These are phyloP conservation scores for thale cress (Arabidopsis thaliana) DNA, from an alignment of 345 rosid species.

Conservation along the genomic window TAIR10.1 NC_003076.8:2953001-2953500, in stretches of 20 bases:
- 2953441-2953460: background rate
- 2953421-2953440: background rate
- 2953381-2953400: background rate
- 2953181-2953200: conserved; percentile 46
- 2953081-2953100: conserved; percentile 40
- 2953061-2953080: conserved; percentile 47
- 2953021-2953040: conserved; percentile 83
- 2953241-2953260: conserved; percentile 9
- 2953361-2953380: background rate
- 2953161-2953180: conserved; percentile 2
- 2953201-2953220: conserved; percentile 38
- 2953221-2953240: conserved; percentile 21
- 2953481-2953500: background rate
- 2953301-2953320: background rate
- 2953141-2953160: background rate
- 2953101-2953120: conserved; percentile 50
- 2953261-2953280: background rate
- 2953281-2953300: background rate
- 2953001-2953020: conserved; percentile 69
- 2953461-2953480: too few relatives aligned
- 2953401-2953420: background rate
- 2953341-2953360: background rate
- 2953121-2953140: background rate
- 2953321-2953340: conserved; percentile 8
- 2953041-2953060: conserved; percentile 52